Base-by-base conservation (phyloP, 2,329 filamentous ascomycete genomes). In the Epichloe gansuensis region DNA sequence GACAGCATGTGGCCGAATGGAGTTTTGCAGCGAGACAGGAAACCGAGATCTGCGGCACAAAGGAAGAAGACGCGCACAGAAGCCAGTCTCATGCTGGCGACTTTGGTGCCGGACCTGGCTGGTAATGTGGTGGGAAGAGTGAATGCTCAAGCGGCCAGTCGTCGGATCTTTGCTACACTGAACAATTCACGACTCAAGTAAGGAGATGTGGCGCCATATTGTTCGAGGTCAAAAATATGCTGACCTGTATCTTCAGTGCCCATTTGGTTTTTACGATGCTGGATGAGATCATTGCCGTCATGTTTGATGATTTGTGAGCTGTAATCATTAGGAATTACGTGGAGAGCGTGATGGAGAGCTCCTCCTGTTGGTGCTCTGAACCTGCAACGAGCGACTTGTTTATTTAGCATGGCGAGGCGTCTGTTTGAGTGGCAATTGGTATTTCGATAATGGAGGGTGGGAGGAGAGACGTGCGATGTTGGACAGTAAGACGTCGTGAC, bases 111-210 rank as follows among this genome's bases (percentile, higher is more conserved):
- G 2, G 93, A 98, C 66, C 66, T 98, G 53, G 91, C 88, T 8
- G 90, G 86, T 7, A 95, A 87, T 68, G 94, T 98, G 6, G 94
- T 98, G 15, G 93, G 93, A 4, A 80, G 90, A 62, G 80, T 85
- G 44, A 98, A 98, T 71, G 93, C 94, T 15, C 87, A 94, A 66
- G 86, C 85, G 52, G 93, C 93, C 23, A 91, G 90, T 57, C 80
- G 91, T 60, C 86, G 91, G 62, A 81, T 97, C 47, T 88, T 94
- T 72, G 91, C 90, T 9, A 90, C 88, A 46, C 74, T 97, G 60
- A 98, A 98, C 68, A 98, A 97, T 69, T 78, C 82, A 54, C 78
- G 89, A 58, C 73, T 98, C 59, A 96, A 97, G 86, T 91, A 72
- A 75, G 85, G 28, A 42, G 12, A 38, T 13, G 12, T 8, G 42